Evolutionary conservation across 2,329 filamentous ascomycete genomes (phyloP).

Genomic region (Trichophyton verrucosum): DNA sequence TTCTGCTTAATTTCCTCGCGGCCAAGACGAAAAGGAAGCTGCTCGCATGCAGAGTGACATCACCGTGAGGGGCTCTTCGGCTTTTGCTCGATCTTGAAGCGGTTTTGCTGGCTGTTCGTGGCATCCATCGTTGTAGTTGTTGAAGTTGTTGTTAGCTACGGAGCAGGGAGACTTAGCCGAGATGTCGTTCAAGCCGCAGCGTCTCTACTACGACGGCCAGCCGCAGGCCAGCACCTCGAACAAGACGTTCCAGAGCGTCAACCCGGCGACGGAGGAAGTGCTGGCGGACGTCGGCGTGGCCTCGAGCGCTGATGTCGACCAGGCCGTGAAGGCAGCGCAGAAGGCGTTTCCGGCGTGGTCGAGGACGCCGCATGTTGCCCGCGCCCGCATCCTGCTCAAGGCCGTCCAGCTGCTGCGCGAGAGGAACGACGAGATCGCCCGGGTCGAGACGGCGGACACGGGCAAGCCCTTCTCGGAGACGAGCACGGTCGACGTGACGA

Average conservation of each 20-base stretch:
- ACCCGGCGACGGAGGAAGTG: conserved; percentile 58
- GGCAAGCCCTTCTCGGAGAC: conserved; percentile 81
- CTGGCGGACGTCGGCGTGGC: conserved; percentile 62
- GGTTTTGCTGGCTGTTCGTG: background rate
- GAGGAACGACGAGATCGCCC: conserved; percentile 67
- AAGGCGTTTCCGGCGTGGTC: conserved; percentile 67
- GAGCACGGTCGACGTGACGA: conserved; percentile 67
- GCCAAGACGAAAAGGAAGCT: background rate
- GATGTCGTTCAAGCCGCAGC: background rate
- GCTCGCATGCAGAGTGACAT: background rate
- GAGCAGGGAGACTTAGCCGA: too few relatives aligned
- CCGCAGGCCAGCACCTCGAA: conserved; percentile 48
- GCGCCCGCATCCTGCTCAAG: conserved; percentile 64
- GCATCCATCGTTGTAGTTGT: background rate
- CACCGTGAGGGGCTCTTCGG: background rate
- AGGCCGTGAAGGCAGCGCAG: conserved; percentile 57
- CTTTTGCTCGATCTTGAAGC: background rate
- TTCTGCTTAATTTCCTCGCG: background rate
- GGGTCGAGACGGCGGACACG: conserved; percentile 70
- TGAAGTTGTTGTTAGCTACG: background rate
- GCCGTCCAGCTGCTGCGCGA: conserved; percentile 61
- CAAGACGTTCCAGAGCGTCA: conserved; percentile 56
- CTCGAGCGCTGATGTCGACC: conserved; percentile 54
- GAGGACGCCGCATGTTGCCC: conserved; percentile 57
- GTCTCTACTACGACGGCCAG: conserved; percentile 62